Conservation (phyloP, 345 rosid species). For the Aegle marmelos region DNA sequence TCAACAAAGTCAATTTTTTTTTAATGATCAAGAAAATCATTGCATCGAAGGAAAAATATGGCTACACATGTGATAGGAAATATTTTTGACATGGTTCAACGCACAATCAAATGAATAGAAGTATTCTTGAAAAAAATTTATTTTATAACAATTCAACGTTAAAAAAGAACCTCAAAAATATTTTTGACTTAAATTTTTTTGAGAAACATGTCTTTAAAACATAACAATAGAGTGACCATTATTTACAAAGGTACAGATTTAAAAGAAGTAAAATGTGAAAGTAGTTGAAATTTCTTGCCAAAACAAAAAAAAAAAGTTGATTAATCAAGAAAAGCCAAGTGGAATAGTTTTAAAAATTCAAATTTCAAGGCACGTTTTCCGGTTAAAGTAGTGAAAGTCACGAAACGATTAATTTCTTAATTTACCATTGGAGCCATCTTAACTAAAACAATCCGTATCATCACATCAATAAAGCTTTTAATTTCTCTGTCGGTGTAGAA, state of each 20-base stretch:
- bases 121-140: background rate
- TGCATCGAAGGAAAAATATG: background rate
- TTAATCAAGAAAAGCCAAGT: too few relatives aligned
- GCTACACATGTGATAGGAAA: background rate
- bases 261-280: background rate
- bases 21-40: background rate
- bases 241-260: background rate
- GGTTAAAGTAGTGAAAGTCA: background rate
- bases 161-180: too few relatives aligned
- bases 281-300: background rate
- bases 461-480: background rate
- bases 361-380: too few relatives aligned
- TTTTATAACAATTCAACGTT: too few relatives aligned
- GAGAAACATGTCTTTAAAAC: background rate
- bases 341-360: too few relatives aligned
- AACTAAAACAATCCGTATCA: background rate
- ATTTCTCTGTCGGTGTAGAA: constrained; percentile 4
- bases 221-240: background rate
- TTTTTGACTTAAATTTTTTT: too few relatives aligned
- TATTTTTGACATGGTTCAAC: background rate
- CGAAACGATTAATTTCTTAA: background rate
- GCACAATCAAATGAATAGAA: background rate
- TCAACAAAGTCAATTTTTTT: background rate
- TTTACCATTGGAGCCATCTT: background rate
- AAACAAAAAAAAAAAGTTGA: too few relatives aligned